A percentile compares a stretch with the other conserved stretches of the same genome.
Evolutionary conservation across 73 alveolate genomes (phyloP).

Genomic region (Durusdinium trenchii): DNA sequence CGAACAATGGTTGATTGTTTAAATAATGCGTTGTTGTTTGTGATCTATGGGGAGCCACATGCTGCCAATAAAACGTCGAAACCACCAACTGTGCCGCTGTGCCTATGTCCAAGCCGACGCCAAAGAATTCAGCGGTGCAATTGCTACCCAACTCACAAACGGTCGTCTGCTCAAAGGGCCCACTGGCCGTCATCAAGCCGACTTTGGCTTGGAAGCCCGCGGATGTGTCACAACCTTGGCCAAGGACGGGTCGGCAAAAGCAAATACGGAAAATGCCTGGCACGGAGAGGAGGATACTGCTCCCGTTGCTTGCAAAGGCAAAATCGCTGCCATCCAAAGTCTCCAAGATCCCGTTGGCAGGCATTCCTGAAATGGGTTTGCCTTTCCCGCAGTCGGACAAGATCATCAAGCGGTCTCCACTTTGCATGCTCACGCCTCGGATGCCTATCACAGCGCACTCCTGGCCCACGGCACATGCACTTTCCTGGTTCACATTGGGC

Average conservation of each 20-base stretch:
- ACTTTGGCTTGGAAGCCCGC: conserved; percentile 60
- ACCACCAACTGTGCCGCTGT: conserved; percentile 35
- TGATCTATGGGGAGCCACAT: too few relatives aligned
- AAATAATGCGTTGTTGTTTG: too few relatives aligned
- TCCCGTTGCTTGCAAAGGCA: conserved; percentile 4
- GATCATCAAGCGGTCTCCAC: conserved; percentile 77
- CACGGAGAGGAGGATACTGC: conserved; percentile 65
- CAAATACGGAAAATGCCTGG: conserved; percentile 75
- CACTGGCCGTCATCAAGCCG: conserved; percentile 89
- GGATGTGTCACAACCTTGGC: neutral
- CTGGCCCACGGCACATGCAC: conserved; percentile 67
- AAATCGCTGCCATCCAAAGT: conserved; percentile 52
- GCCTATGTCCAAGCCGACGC: conserved; percentile 54
- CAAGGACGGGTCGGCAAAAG: conserved; percentile 55
- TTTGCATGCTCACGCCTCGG: conserved; percentile 65
- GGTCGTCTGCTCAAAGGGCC: conserved; percentile 77
- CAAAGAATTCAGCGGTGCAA: conserved; percentile 40
- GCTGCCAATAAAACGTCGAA: too few relatives aligned
- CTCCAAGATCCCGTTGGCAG: conserved; percentile 48
- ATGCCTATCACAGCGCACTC: conserved; percentile 60
- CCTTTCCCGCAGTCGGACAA: conserved; percentile 81
- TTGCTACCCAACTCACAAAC: conserved; percentile 30
- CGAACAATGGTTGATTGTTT: too few relatives aligned
- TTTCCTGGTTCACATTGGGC: conserved; percentile 62
- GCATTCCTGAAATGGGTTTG: conserved; percentile 44